Evolutionary conservation across 768 basidiomycete genomes (phyloP), one percentile per base, ranked within the genome.

Genomic region (Rhizopogon salebrosus): DNA sequence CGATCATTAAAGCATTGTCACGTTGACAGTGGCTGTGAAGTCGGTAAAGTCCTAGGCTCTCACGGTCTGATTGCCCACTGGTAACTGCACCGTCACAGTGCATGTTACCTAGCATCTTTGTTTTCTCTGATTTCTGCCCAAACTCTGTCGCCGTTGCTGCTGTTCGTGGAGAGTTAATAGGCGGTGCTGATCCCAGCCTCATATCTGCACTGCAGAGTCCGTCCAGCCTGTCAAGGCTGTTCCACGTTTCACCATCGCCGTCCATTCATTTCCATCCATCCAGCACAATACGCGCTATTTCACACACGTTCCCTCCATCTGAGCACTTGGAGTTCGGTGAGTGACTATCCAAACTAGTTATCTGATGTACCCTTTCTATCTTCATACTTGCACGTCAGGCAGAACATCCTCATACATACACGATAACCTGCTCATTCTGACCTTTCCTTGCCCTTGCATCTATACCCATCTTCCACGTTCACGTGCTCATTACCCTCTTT

Each of bases 321-420:
- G 29, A 46, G 20, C 14, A 34, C 43, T 31, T 2, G 31, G 45
- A 46, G 7, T 46, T 46, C 8, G 45, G 45, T 46, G 31, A 46
- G 45, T 46, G 20, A 16, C 14, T 1, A 22, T 34, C 31, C 18
- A 6, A 20, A 46, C 8, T 46, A 9, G 31, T 20, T 34, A 16
- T 46, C 31, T 34, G 45, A 34, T 46, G 31, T 34, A 31, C 45
- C 31, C 10, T 34, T 46, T 56, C 26, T 42, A 49, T 46, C 31
- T 46, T 48, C 59, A 58, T 53, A 71, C 74, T 75, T 75, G 73
- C 74, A 75, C 72, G 72, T 76, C 74, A 72, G 75, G 66, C 73
- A 70, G 75, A 76, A 61, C 57, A 56, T 50, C 23, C 34, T 41
- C 41, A 52, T 42, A 52, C 49, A 57, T 48, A 42, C 53, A 51